Percentiles rank a stretch among this genome's conserved stretches.
These are phyloP conservation scores for Malassezia japonica DNA, from an alignment of 1,284 basidiomycete species.

Conservation along the genomic window DNA sequence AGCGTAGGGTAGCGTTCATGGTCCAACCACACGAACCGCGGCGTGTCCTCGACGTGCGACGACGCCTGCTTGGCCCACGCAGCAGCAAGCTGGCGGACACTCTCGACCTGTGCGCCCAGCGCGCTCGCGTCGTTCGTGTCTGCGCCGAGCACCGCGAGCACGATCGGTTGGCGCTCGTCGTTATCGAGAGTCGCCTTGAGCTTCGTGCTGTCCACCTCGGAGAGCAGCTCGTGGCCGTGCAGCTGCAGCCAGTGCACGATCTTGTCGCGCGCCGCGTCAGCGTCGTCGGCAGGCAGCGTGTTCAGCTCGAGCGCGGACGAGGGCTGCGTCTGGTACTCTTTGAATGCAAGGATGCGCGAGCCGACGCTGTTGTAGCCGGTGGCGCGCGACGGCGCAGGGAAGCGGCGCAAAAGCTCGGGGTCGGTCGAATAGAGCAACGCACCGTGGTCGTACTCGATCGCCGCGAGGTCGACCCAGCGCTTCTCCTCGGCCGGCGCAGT, in stretches of 20 bases:
- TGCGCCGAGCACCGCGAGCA: constrained; percentile 35
- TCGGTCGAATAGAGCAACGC: constrained; percentile 18
- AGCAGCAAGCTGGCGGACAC: constrained; percentile 22
- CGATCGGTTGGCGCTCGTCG: constrained; percentile 22
- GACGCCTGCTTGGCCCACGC: constrained; percentile 19
- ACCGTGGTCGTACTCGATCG: constrained; percentile 17
- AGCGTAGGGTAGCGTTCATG: constrained; percentile 33
- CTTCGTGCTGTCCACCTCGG: constrained; percentile 29
- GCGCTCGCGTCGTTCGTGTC: constrained; percentile 17
- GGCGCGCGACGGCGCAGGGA: constrained; percentile 11
- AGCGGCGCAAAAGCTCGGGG: constrained; percentile 24
- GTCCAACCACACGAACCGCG: constrained; percentile 44
- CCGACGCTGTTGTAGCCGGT: constrained; percentile 3
- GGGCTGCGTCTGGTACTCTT: constrained; percentile 29
- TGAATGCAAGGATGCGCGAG: constrained; percentile 37
- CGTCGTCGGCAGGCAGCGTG: neutral
- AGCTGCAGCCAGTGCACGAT: constrained; percentile 26
- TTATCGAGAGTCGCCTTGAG: constrained; percentile 33
- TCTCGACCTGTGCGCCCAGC: constrained; percentile 25
- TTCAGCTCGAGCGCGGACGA: constrained; percentile 19
- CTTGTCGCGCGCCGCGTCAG: constrained; percentile 13
- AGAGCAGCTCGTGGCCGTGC: constrained; percentile 29
- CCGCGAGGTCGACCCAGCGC: constrained; percentile 18
- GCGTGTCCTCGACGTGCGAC: neutral
- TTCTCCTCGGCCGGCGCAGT: constrained; percentile 6